phyloP scores from a whole-genome alignment of 2,329 filamentous ascomycete genomes.

The Rosellinia necatrix region DNA sequence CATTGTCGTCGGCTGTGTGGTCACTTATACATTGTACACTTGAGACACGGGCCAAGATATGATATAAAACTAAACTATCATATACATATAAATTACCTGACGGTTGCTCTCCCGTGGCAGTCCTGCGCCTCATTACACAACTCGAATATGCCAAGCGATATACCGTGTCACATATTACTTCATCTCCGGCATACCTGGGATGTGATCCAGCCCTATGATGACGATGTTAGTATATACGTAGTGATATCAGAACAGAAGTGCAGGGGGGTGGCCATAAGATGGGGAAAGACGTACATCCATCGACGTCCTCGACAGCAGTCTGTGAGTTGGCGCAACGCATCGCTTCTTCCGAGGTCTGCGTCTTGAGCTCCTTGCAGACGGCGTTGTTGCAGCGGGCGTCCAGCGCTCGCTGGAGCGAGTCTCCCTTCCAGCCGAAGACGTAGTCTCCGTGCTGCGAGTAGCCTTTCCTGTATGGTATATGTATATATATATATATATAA shows the following conservation, averaged over 20 bases:
- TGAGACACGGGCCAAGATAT: too few species aligned
- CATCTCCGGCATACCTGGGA: slow-evolving; percentile 22
- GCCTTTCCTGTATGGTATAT: slow-evolving; percentile 31
- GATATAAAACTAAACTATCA: too few species aligned
- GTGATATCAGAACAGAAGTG: neutral
- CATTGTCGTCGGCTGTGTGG: too few species aligned
- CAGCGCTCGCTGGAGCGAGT: slow-evolving; percentile 46
- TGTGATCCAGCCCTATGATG: slow-evolving; percentile 13
- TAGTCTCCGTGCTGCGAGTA: slow-evolving; percentile 45
- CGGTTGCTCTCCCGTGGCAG: too few species aligned
- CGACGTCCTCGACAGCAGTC: slow-evolving; percentile 35
- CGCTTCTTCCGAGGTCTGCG: slow-evolving; percentile 36
- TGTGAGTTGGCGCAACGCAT: slow-evolving; percentile 36
- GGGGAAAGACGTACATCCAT: slow-evolving; percentile 35
- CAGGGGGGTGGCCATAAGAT: neutral
- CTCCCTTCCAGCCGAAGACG: slow-evolving; percentile 48
- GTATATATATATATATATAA: too few species aligned
- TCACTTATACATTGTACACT: too few species aligned
- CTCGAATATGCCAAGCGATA: neutral
- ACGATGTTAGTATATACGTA: too few species aligned
- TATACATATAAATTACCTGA: too few species aligned
- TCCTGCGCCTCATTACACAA: too few species aligned
- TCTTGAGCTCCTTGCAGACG: slow-evolving; percentile 35
- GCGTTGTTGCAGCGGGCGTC: slow-evolving; percentile 45
- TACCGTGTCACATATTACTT: neutral